These are phyloP conservation scores for Acanthamoeba triangularis DNA, from an alignment of 208 protist genomes.

Conservation along the genomic window DNA sequence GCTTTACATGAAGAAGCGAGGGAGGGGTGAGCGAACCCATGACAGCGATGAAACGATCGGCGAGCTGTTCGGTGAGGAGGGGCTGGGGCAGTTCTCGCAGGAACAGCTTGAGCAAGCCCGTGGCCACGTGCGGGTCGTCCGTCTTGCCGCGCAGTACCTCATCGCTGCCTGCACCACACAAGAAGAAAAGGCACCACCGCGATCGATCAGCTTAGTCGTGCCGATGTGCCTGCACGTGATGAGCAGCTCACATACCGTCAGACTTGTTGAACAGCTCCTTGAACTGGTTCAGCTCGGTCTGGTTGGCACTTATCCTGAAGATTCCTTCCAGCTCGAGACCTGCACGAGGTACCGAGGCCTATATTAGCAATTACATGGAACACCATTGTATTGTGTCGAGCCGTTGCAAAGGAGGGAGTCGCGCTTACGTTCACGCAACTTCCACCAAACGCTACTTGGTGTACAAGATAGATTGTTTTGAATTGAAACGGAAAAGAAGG, in stretches of 20 bases:
- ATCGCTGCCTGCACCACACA: neutral
- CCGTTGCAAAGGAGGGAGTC: neutral
- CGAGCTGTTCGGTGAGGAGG: slow-evolving; percentile 56
- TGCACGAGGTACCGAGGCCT: no score
- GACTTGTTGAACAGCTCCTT: slow-evolving; percentile 61
- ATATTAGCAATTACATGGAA: no score
- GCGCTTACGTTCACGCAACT: neutral
- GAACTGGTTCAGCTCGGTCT: slow-evolving; percentile 32
- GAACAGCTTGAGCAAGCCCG: slow-evolving; percentile 67
- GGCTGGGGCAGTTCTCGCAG: slow-evolving; percentile 68
- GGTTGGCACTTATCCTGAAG: slow-evolving; percentile 25
- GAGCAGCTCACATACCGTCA: neutral
- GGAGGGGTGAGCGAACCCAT: neutral
- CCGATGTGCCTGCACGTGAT: neutral
- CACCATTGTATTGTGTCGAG: neutral
- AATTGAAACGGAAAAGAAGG: neutral
- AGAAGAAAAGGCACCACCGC: neutral
- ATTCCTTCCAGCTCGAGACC: slow-evolving; percentile 59
- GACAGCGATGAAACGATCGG: slow-evolving; percentile 54
- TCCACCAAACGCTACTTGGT: neutral
- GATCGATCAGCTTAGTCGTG: neutral
- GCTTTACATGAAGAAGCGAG: neutral
- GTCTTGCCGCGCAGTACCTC: slow-evolving; percentile 46
- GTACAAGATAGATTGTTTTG: neutral
- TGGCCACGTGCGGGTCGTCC: slow-evolving; percentile 62